Percentiles rank a stretch among this genome's conserved stretches.
phyloP scores from a whole-genome alignment of 2,329 filamentous ascomycete species.

The Neonectria faginata region DNA sequence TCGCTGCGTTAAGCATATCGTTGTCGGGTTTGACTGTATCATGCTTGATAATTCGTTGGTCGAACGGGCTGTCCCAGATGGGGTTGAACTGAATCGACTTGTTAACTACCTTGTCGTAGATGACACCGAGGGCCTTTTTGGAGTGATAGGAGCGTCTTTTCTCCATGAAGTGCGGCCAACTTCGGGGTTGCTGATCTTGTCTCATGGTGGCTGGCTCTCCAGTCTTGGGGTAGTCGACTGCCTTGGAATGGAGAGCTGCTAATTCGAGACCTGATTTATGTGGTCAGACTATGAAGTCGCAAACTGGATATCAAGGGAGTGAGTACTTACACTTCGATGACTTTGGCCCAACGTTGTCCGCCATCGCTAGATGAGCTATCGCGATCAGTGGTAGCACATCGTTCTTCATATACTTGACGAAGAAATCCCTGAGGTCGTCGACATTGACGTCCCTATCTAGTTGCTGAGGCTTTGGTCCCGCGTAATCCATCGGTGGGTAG shows the following conservation, averaged over 20 bases:
- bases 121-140: slow-evolving; percentile 76
- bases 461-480: slow-evolving; percentile 65
- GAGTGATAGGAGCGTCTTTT: slow-evolving; percentile 75
- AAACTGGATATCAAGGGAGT: background rate
- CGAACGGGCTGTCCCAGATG: slow-evolving; percentile 79
- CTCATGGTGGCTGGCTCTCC: slow-evolving; percentile 80
- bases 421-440: slow-evolving; percentile 83
- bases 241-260: slow-evolving; percentile 85
- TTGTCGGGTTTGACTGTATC: slow-evolving; percentile 66
- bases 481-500: slow-evolving; percentile 81
- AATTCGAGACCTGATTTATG: slow-evolving; percentile 68
- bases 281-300: slow-evolving; percentile 10
- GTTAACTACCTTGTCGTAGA: slow-evolving; percentile 79
- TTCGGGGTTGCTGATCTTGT: slow-evolving; percentile 66
- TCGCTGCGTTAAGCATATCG: slow-evolving; percentile 67
- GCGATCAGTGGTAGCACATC: slow-evolving; percentile 85
- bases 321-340: slow-evolving; percentile 70
- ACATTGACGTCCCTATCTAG: slow-evolving; percentile 74
- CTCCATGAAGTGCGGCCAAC: slow-evolving; percentile 91
- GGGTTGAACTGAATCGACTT: slow-evolving; percentile 75
- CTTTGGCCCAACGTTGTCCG: slow-evolving; percentile 78
- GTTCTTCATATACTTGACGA: slow-evolving; percentile 93
- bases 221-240: slow-evolving; percentile 95
- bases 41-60: slow-evolving; percentile 74
- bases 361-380: slow-evolving; percentile 80